Base-by-base conservation (phyloP, 257 asterid genomes). In the Haberlea rhodopensis region DNA sequence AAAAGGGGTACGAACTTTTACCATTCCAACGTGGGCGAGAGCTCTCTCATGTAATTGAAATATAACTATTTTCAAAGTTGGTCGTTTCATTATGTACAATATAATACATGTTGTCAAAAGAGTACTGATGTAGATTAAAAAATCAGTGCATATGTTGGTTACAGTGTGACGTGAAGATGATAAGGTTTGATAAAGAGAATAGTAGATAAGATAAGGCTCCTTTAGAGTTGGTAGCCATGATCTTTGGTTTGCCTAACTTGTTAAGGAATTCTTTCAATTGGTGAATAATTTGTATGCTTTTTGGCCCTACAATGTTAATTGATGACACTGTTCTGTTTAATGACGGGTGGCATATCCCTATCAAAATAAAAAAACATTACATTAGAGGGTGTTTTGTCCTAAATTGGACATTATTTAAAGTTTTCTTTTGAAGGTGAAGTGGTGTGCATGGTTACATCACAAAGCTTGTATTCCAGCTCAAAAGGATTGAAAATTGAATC, bases 401-500 rank as follows among this genome's bases (percentile, higher is more conserved):
- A 11, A 34, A 34, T 34, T 9, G 45, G 16, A 34, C 45, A 2
- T 34, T 34, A 34, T 34, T 29, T 11, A 9, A 34, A 34, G 43
- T 9, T 9, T 9, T 1, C 5, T 34, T 9, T 10, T 9, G 5
- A 9, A 11, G 40, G 5, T 27, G 37, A 22, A 53, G 23, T 6
- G 22, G 62, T 57, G 62, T 34, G 45, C 45, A 34, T 34, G 60
- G 40, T 66, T 66, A 61, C 77, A 66, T 72, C 77, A 72, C 19
- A 60, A 72, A 66, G 65, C 40, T 19, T 53, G 57, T 8, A 72
- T 66, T 49, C 72, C 73, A 72, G 73, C 69, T 66, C 69, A 66
- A 60, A n/a, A 72, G 66, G 45, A 60, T 45, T 20, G 69, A 18
- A 23, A 8, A 15, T 10, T 45, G 55, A 29, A 60, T 9, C 61